Conservation (phyloP, 176 grass and related monocot species). For the Areca catechu region DNA sequence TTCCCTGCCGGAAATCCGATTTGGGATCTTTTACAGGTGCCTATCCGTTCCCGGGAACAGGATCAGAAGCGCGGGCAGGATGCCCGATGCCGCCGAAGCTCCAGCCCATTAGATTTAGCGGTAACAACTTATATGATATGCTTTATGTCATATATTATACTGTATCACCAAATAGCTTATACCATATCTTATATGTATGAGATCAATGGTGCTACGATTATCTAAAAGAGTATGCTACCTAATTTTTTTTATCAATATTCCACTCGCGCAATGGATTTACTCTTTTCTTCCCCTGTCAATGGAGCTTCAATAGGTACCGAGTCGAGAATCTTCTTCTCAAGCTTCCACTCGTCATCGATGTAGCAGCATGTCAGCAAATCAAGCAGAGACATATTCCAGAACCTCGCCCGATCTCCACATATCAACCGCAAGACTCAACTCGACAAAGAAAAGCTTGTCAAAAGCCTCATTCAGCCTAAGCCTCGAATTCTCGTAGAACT, state of each 20-base stretch:
- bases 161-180: too few species aligned
- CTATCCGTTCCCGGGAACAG: too few species aligned
- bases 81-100: too few species aligned
- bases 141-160: too few species aligned
- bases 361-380: slow-evolving; percentile 85
- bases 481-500: slow-evolving; percentile 62
- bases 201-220: slow-evolving; percentile 54
- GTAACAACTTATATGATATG: too few species aligned
- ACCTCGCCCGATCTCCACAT: slow-evolving; percentile 74
- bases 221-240: slow-evolving; percentile 58
- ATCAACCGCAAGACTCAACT: slow-evolving; percentile 74
- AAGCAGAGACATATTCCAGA: slow-evolving; percentile 72
- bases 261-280: slow-evolving; percentile 52
- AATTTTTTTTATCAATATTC: slow-evolving; percentile 74
- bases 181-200: too few species aligned
- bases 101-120: too few species aligned
- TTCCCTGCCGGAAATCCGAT: too few species aligned
- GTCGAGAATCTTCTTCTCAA: slow-evolving; percentile 85
- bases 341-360: slow-evolving; percentile 86
- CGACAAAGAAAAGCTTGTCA: slow-evolving; percentile 41
- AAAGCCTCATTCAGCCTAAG: slow-evolving; percentile 61
- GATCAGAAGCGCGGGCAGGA: too few species aligned
- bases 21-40: too few species aligned
- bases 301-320: slow-evolving; percentile 57
- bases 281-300: slow-evolving; percentile 37